phyloP scores from a whole-genome alignment of 257 asterid species.

The Solanum bulbocastanum region DNA sequence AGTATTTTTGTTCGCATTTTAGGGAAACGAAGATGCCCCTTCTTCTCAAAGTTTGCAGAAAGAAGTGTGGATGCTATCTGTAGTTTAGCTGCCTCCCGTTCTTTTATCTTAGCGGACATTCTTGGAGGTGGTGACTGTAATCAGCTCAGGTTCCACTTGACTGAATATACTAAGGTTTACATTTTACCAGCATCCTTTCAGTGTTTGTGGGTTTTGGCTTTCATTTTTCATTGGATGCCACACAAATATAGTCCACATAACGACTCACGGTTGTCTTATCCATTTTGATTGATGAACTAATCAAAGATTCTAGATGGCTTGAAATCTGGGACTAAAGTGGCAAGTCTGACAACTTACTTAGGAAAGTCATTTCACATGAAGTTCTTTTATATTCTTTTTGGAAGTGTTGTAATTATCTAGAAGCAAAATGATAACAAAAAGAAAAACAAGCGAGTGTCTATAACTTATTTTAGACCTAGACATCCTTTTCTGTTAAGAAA shows the following conservation, averaged over 20 bases:
- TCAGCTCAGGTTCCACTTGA: slow-evolving; percentile 47
- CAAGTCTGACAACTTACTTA: background rate
- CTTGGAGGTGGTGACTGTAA: slow-evolving; percentile 22
- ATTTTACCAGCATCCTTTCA: background rate
- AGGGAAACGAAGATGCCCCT: slow-evolving; percentile 58
- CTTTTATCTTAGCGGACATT: slow-evolving; percentile 14
- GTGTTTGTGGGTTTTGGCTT: background rate
- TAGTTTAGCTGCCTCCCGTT: slow-evolving; percentile 23
- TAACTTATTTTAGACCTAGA: background rate
- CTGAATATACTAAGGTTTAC: slow-evolving; percentile 61
- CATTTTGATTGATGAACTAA: background rate
- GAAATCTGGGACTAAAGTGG: background rate
- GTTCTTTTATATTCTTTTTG: background rate
- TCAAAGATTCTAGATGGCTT: background rate
- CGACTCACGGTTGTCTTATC: background rate
- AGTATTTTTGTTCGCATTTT: background rate
- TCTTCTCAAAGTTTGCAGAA: slow-evolving; percentile 51
- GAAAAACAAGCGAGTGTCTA: background rate
- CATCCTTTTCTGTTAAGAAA: background rate
- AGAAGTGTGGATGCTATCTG: slow-evolving; percentile 33
- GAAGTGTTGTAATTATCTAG: background rate
- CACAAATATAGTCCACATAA: background rate
- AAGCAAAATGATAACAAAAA: background rate
- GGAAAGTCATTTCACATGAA: background rate
- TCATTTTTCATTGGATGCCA: background rate